phyloP scores from a whole-genome alignment of 768 basidiomycete genomes.

The Cystobasidium tubakii region DNA sequence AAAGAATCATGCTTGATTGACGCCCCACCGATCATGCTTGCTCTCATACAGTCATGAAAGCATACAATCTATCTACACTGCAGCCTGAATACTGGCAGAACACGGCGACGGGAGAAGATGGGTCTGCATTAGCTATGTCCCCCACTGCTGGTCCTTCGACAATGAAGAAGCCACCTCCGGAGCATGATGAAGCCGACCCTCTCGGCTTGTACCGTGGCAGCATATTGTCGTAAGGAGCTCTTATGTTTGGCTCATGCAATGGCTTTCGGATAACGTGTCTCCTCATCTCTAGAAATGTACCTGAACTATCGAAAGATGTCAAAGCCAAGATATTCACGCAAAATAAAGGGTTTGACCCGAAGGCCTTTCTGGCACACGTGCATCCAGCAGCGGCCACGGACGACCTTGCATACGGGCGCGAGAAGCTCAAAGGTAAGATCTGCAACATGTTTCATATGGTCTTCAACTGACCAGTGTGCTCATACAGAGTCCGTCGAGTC shows the following conservation, averaged over 20 bases:
- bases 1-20: background rate
- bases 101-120: conserved; percentile 31
- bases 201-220: conserved; percentile 58
- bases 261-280: too few relatives aligned
- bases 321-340: conserved; percentile 72
- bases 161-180: conserved; percentile 56
- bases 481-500: conserved; percentile 73
- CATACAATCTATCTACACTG: conserved; percentile 74
- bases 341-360: conserved; percentile 94
- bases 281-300: conserved; percentile 50
- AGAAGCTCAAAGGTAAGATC: conserved; percentile 36
- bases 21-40: conserved; percentile 5
- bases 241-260: conserved; percentile 26
- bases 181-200: conserved; percentile 50
- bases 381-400: conserved; percentile 94
- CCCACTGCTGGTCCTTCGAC: background rate
- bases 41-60: conserved; percentile 59
- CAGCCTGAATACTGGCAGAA: conserved; percentile 60
- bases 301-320: conserved; percentile 24
- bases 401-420: conserved; percentile 73
- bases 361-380: conserved; percentile 78
- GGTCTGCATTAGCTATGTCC: background rate
- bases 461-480: too few relatives aligned
- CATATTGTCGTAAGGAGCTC: conserved; percentile 51
- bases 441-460: background rate